A percentile compares a stretch with the other conserved stretches of the same genome.
Conservation (phyloP, 768 basidiomycete species). For the Leucocoprinus birnbaumii region DNA sequence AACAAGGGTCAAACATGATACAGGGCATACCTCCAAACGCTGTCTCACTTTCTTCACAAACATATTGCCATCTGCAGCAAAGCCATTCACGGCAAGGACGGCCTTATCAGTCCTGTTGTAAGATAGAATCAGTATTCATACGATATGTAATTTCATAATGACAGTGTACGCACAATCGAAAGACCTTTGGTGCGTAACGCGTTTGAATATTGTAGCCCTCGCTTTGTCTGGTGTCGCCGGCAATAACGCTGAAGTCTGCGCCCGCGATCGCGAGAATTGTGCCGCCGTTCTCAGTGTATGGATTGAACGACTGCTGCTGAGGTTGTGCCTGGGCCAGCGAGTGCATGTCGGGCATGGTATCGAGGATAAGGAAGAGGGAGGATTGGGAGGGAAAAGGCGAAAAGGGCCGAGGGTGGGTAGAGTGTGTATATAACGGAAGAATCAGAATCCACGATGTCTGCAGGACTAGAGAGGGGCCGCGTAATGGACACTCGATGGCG, state of each 20-base stretch:
- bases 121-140: constrained; percentile 10
- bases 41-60: constrained; percentile 97
- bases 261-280: constrained; percentile 97
- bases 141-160: not conserved
- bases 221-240: constrained; percentile 94
- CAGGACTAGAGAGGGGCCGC: constrained; percentile 34
- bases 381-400: constrained; percentile 16
- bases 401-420: constrained; percentile 20
- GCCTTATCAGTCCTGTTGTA: constrained; percentile 80
- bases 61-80: constrained; percentile 96
- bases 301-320: constrained; percentile 72
- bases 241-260: constrained; percentile 89
- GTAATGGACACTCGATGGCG: constrained; percentile 38
- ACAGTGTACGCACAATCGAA: constrained; percentile 66
- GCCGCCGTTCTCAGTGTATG: constrained; percentile 92
- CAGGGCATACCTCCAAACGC: constrained; percentile 77
- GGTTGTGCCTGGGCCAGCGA: constrained; percentile 31
- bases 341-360: constrained; percentile 35
- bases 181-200: constrained; percentile 94
- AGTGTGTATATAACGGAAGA: constrained; percentile 24
- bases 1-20: constrained; percentile 4
- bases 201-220: constrained; percentile 99
- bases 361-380: constrained; percentile 13
- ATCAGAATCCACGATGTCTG: constrained; percentile 17
- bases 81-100: constrained; percentile 94